Evolutionary conservation across 1,284 basidiomycete genomes (phyloP), one percentile per base, ranked within the genome.

Genomic region (Ustilago xerochloae): DNA sequence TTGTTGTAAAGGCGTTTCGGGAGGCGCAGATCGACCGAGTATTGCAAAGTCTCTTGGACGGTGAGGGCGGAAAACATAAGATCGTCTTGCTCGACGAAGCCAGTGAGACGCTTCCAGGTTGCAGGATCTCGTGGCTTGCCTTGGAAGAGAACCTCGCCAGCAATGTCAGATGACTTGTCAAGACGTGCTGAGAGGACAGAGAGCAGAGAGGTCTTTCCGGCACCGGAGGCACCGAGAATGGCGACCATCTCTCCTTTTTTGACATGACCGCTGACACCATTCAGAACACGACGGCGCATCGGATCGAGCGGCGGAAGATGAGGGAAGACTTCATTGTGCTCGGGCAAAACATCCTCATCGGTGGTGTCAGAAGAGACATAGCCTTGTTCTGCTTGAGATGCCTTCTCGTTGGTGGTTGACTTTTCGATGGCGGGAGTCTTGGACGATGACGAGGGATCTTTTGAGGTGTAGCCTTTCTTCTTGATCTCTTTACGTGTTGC

Each of bases 61-160:
- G 78, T 80, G 48, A 71, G 61, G 1, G 65, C 58, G 16, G 63
- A 59, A 10, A 77, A 77, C 49, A 80, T 70, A 51, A 67, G 61
- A 50, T 80, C 78, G 33, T 78, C 76, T 48, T 80, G 78, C 30
- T 78, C 77, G 59, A 80, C 78, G 39, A 77, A 74, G 32, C 70
- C 77, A 26, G 77, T 64, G 26, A 68, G 51, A 18, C 77, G 63
- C 53, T 79, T 79, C 77, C 77, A 79, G 1, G 75, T 71, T 15
- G 60, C 63, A 10, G 77, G 75, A 45, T 75, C 38, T 48, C 77
- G 75, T n/a, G 53, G 55, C 28, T 68, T 51, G 48, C 56, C 65
- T 41, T 76, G 54, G 43, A 65, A 79, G 18, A 55, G 51, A 15
- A 78, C 71, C 30, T 63, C 35, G 29, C 77, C 77, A 12, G 57